Evolutionary conservation across 768 basidiomycete genomes (phyloP), one percentile per base, ranked within the genome.

Genomic region (Hygrophoropsis aurantiaca): DNA sequence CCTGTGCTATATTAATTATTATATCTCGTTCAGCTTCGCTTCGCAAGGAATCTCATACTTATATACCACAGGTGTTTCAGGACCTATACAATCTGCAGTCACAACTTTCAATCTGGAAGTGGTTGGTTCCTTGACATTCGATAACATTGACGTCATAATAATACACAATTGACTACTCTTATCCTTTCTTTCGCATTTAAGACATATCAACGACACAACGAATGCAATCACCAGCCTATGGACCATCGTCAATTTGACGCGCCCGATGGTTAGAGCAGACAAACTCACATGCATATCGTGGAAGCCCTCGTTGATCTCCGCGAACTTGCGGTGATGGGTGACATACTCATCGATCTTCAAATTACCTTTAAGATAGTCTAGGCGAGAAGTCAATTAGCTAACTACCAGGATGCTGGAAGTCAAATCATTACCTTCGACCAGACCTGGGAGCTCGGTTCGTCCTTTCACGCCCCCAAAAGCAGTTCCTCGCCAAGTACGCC

Each of bases 381-480:
- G 15, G 56, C 42, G 37, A 49, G 54, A 15, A 40, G 44, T 50
- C 19, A 49, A n/a, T n/a, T 44, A 16, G 30, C 45, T 18, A 44
- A 25, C 19, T 42, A 40, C 9, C 38, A 40, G 26, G 35, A 8
- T 11, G n/a, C 15, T 35, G 32, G 11, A 34, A 34, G 11, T 36
- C n/a, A n/a, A n/a, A n/a, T n/a, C 4, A 53, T 68, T 50, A 90
- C 91, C 90, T 66, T 94, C 84, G 7, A 97, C 94, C 26, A 97
- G 82, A 19, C 90, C 90, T 36, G 94, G 94, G 34, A 97, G 74
- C 69, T 98, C 95, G 15, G 94, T 93, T 47, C 97, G 82, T 27
- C 95, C 97, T 74, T 98, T 98, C 55, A 99, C 94, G 43, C 97
- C 97, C 46, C 97, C 97, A 60, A 98, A 99, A 2, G 97, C 97